Percentiles rank a stretch among this genome's conserved stretches.
Conservation (phyloP, 2,329 filamentous ascomycete species). For the Claviceps arundinis region DNA sequence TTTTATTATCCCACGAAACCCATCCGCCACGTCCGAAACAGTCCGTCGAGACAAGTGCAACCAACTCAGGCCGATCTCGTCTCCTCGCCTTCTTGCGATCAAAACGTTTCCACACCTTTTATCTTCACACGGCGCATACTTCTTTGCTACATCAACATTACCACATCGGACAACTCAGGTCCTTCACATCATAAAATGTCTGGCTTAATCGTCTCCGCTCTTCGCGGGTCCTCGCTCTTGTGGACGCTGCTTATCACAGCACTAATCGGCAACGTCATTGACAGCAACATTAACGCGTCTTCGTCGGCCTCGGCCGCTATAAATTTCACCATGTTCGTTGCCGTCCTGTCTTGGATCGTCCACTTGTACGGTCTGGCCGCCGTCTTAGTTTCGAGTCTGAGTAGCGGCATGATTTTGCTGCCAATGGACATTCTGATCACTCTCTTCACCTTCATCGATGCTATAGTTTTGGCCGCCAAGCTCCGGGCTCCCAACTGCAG, state of each 20-base stretch:
- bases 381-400: conserved; percentile 38
- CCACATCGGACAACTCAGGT: background rate
- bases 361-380: conserved; percentile 48
- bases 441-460: conserved; percentile 58
- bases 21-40: background rate
- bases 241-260: conserved; percentile 40
- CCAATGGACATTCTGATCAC: conserved; percentile 44
- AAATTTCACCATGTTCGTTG: conserved; percentile 58
- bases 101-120: background rate
- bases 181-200: conserved; percentile 11
- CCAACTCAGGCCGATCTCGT: background rate
- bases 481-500: conserved; percentile 56
- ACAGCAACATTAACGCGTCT: conserved; percentile 31
- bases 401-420: conserved; percentile 38
- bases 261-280: conserved; percentile 46
- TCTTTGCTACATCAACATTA: background rate
- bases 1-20: background rate
- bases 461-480: conserved; percentile 57
- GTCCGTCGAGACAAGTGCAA: background rate
- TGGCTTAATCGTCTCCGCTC: conserved; percentile 28
- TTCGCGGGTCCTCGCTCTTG: conserved; percentile 37
- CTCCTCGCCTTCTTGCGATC: background rate
- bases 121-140: background rate
- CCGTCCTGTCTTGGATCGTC: conserved; percentile 51
- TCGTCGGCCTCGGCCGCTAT: conserved; percentile 32